Percentiles rank a stretch among this genome's conserved stretches.
phyloP scores from a whole-genome alignment of 2,329 filamentous ascomycete species.

The Fusarium solani-melongenae region DNA sequence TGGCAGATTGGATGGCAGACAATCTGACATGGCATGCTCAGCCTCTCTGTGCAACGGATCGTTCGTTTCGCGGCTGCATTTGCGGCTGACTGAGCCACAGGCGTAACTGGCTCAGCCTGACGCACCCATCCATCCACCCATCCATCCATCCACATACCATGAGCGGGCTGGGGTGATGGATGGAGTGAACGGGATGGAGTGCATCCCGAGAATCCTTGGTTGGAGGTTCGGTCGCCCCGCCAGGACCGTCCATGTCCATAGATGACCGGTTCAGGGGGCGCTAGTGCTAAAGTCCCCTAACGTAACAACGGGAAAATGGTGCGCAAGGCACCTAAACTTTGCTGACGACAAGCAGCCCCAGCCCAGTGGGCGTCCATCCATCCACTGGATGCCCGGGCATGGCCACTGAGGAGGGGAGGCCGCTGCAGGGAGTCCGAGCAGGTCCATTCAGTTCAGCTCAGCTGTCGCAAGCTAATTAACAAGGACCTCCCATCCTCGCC shows the following conservation, averaged over 20 bases:
- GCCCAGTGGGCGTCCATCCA: not conserved
- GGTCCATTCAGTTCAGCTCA: not conserved
- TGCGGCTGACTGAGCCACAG: not conserved
- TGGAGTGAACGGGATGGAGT: not conserved
- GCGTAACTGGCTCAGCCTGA: not conserved
- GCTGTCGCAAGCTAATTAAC: conserved; percentile 37
- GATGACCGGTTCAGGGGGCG: not conserved
- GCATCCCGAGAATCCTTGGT: not conserved
- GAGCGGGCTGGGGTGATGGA: not conserved
- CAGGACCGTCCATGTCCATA: not conserved
- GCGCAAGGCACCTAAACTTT: not conserved
- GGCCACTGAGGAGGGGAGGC: not conserved
- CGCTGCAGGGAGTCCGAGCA: not conserved
- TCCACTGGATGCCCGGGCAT: not conserved
- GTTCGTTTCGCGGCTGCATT: not conserved
- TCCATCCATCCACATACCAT: not conserved
- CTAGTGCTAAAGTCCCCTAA: conserved; percentile 7
- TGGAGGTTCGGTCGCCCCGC: not conserved
- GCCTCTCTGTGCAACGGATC: not conserved
- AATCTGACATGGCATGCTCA: not conserved
- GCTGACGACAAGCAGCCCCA: not conserved
- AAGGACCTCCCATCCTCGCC: conserved; percentile 26
- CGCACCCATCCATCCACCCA: not conserved
- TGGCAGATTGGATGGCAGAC: not conserved
- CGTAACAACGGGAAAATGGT: not conserved